Evolutionary conservation across 176 grass and related monocot species (phyloP).

Genomic region (Microstegium vimineum): DNA sequence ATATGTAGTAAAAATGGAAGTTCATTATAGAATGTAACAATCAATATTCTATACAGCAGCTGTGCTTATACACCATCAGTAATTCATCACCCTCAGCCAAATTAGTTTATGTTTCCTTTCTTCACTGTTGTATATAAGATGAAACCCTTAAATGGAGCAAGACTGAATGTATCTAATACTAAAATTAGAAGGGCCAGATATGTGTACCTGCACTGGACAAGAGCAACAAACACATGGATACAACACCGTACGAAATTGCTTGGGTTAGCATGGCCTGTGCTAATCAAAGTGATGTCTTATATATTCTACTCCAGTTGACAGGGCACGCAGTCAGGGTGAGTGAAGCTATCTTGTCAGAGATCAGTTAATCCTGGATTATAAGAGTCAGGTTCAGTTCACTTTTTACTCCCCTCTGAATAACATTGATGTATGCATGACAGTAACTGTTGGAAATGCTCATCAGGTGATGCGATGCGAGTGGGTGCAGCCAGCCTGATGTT

Average conservation of each 20-base stretch:
- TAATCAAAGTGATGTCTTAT: conserved; percentile 28
- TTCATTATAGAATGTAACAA: neutral
- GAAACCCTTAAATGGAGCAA: neutral
- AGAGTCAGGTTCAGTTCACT: conserved; percentile 30
- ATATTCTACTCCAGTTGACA: conserved; percentile 38
- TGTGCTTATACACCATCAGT: neutral
- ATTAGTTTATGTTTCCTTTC: neutral
- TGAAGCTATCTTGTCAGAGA: conserved; percentile 15
- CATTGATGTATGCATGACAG: neutral
- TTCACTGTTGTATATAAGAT: neutral
- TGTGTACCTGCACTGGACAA: conserved; percentile 40
- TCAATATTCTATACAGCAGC: neutral
- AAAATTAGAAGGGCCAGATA: conserved; percentile 6
- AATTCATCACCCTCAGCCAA: neutral
- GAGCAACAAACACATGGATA: conserved; percentile 41
- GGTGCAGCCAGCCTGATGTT: neutral
- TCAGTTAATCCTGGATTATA: conserved; percentile 37
- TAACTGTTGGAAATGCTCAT: conserved; percentile 6
- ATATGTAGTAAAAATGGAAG: neutral
- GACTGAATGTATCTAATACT: neutral
- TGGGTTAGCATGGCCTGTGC: conserved; percentile 37
- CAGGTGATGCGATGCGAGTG: neutral
- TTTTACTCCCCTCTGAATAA: conserved; percentile 11
- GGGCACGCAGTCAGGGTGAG: conserved; percentile 23
- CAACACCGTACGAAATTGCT: conserved; percentile 30